Evolutionary conservation across 2,329 filamentous ascomycete genomes (phyloP), one percentile per base, ranked within the genome.

Genomic region (Triangularia verruculosa): DNA sequence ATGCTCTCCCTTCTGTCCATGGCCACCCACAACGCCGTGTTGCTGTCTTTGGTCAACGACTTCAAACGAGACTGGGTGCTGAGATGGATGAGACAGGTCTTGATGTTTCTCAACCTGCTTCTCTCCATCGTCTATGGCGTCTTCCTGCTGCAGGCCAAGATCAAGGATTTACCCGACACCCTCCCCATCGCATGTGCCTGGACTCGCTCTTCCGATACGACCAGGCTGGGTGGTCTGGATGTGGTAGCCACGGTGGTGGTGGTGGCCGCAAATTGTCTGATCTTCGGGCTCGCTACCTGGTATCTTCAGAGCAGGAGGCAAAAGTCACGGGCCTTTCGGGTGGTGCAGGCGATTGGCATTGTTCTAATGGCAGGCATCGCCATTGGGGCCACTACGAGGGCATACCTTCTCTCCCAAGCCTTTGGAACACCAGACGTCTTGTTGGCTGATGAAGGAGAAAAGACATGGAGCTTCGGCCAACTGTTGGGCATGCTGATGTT

Each of bases 41-140:
- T 90, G 15, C 78, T 90, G n/a, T 86, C 85, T 1, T 80, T 90
- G 32, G 84, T 87, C 1, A 83, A 84, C 70, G 86, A 89, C 70
- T 89, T 88, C 76, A 85, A 84, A 67, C 77, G 87, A 28, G 87
- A 90, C 74, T 86, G 85, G 84, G 84, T 90, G 0, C 76, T 90
- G 57, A 79, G 86, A 54, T 89, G 86, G 86, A 75, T 90, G 69
- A 79, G 87, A 22, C 86, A 89, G 71, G 76, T 83, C 22, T 80
- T 89, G 68, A 90, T 90, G 86, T 81, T 89, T 64, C 79, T 85
- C 65, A 90, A 89, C 74, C 76, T 89, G 65, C 79, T 79, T 0
- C 79, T 90, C 13, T 85, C 83, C 4, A 82, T 82, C 59, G 75
- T 84, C 3, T 82, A 79, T 32, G 84, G 86, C 7, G 73, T 86